Conservation (phyloP, 2,329 filamentous ascomycete genomes). For the Colletotrichum sp. region DNA sequence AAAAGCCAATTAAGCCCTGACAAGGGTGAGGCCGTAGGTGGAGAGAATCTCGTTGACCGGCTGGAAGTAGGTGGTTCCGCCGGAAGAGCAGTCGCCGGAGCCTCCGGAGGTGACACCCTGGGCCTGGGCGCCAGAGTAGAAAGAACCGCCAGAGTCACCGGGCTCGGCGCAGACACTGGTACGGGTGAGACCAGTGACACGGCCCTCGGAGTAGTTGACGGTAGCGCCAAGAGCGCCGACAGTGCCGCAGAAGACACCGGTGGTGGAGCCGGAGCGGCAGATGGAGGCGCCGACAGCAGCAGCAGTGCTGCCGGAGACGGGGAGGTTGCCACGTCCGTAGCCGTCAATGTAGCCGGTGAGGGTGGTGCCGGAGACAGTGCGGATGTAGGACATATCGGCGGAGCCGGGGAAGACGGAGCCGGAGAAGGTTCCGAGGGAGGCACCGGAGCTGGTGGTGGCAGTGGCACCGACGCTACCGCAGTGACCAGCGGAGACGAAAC, state of each 20-base stretch:
- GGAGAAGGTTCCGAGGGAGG: slow-evolving; percentile 37
- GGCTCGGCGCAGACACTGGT: slow-evolving; percentile 46
- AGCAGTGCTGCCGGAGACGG: slow-evolving; percentile 42
- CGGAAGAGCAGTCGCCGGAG: slow-evolving; percentile 39
- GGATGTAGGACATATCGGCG: slow-evolving; percentile 42
- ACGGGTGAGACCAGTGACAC: slow-evolving; percentile 43
- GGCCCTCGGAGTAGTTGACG: slow-evolving; percentile 41
- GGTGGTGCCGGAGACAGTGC: slow-evolving; percentile 36
- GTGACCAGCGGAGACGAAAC: slow-evolving; percentile 45
- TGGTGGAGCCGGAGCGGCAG: slow-evolving; percentile 47
- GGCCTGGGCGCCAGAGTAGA: slow-evolving; percentile 43
- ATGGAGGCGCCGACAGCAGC: slow-evolving; percentile 37
- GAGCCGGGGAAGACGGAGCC: slow-evolving; percentile 43
- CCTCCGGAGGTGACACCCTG: slow-evolving; percentile 47
- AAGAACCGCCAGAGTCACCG: slow-evolving; percentile 45
- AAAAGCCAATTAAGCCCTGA: slow-evolving; percentile 22
- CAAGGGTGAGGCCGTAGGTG: slow-evolving; percentile 37
- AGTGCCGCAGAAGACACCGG: slow-evolving; percentile 41
- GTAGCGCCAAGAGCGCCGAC: slow-evolving; percentile 38
- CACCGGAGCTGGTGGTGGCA: slow-evolving; percentile 36
- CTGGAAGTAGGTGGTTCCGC: slow-evolving; percentile 45
- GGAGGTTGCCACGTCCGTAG: slow-evolving; percentile 36
- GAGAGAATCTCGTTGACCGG: slow-evolving; percentile 45
- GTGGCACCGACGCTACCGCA: slow-evolving; percentile 35
- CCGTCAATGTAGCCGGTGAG: slow-evolving; percentile 36